Conservation (phyloP, 192 early-diverging fungal species). For the Coemansia erecta region DNA sequence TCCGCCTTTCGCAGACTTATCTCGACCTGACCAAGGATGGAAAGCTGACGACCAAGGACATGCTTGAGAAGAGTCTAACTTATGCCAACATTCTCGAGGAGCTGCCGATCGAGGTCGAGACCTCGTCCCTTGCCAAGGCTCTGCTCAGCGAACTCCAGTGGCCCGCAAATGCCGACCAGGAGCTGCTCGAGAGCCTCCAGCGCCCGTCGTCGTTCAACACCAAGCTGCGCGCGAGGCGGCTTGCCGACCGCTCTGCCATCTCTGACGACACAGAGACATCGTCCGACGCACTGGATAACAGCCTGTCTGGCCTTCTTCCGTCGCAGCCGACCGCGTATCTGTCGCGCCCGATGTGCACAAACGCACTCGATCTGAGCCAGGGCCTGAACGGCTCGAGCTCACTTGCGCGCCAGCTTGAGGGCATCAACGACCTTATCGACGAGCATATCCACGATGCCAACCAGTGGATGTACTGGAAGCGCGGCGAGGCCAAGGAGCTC, state of each 20-base stretch:
- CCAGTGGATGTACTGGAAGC: conserved; percentile 95
- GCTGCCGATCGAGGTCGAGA: conserved; percentile 83
- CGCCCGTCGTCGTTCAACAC: conserved; percentile 54
- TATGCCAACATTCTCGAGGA: conserved; percentile 87
- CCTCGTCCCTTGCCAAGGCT: conserved; percentile 75
- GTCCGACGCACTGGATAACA: conserved; percentile 26
- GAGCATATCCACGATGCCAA: conserved; percentile 87
- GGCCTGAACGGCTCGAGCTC: conserved; percentile 21
- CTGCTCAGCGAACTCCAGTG: conserved; percentile 71
- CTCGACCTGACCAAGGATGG: conserved; percentile 78
- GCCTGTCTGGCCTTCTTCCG: conserved; percentile 48
- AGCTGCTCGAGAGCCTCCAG: conserved; percentile 71
- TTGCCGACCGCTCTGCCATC: conserved; percentile 63
- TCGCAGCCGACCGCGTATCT: conserved; percentile 39
- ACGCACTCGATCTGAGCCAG: conserved; percentile 72
- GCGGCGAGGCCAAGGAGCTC: conserved; percentile 85
- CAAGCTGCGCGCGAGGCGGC: conserved; percentile 56
- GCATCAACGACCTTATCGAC: conserved; percentile 87
- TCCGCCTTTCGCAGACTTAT: conserved; percentile 82
- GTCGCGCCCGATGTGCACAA: conserved; percentile 60
- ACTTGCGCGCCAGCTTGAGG: conserved; percentile 59
- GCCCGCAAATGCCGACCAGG: conserved; percentile 44
- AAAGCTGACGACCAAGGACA: conserved; percentile 82
- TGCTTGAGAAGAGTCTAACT: conserved; percentile 74
- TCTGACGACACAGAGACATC: conserved; percentile 54